Conservation (phyloP, 169 alveolate species). For the Babesia caballi region DNA sequence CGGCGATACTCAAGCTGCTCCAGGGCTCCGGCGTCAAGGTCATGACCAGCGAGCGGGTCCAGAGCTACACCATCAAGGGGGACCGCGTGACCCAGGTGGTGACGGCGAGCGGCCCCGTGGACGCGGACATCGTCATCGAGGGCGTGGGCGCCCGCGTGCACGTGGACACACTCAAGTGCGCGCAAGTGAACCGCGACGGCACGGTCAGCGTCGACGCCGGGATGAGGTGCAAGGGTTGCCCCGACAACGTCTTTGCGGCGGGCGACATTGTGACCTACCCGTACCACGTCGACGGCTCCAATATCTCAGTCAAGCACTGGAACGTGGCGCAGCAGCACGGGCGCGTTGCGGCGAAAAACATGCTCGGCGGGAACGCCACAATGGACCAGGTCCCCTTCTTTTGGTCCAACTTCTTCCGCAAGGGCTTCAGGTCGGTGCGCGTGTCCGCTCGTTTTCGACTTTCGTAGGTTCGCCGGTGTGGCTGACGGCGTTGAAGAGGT, state of each 20-base stretch:
- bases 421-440: conserved; percentile 63
- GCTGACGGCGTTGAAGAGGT: conserved; percentile 67
- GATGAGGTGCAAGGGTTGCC: conserved; percentile 65
- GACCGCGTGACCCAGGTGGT: conserved; percentile 66
- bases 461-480: conserved; percentile 64
- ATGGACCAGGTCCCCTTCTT: conserved; percentile 74
- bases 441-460: background rate
- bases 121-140: conserved; percentile 76
- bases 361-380: conserved; percentile 59
- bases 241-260: conserved; percentile 71
- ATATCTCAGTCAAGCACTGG: conserved; percentile 73
- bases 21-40: conserved; percentile 64
- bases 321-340: conserved; percentile 82
- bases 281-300: conserved; percentile 55
- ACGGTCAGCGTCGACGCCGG: conserved; percentile 63
- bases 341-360: conserved; percentile 75
- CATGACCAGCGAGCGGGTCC: conserved; percentile 45
- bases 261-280: conserved; percentile 78
- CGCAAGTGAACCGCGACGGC: conserved; percentile 56
- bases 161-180: conserved; percentile 58
- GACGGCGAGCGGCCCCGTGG: conserved; percentile 58
- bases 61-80: conserved; percentile 33
- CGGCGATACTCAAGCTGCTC: conserved; percentile 56
- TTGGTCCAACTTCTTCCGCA: conserved; percentile 74
- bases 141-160: conserved; percentile 76